Percentiles rank a stretch among this genome's conserved stretches.
Evolutionary conservation across 1,284 basidiomycete species (phyloP).

Genomic region (Moniliophthora roreri): DNA sequence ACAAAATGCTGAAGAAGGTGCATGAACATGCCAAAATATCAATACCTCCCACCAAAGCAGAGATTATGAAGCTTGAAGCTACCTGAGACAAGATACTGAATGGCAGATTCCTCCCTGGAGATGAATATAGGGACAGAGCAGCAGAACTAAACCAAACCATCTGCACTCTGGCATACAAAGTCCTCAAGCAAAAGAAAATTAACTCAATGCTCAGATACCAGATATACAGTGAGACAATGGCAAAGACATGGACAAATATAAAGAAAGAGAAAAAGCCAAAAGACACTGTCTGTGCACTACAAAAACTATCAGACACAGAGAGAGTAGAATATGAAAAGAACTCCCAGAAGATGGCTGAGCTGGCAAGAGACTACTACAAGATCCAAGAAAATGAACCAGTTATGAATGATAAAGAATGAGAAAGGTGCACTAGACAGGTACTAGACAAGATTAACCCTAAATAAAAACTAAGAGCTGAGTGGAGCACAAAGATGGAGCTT

Average conservation of each 20-base stretch:
- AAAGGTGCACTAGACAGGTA: neutral
- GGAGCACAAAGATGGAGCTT: neutral
- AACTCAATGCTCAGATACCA: neutral
- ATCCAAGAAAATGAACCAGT: no score
- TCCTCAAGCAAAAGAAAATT: no score
- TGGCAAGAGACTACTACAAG: conserved; percentile 18
- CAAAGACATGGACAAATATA: conserved; percentile 24
- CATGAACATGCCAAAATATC: no score
- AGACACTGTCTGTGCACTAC: conserved; percentile 17
- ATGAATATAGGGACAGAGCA: no score
- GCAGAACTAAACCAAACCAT: no score
- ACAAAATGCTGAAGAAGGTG: no score
- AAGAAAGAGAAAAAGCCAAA: conserved; percentile 19
- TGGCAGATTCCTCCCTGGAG: no score
- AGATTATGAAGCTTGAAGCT: no score
- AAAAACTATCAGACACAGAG: neutral
- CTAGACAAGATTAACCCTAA: conserved; percentile 13
- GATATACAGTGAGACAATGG: conserved; percentile 22
- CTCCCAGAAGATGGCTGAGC: conserved; percentile 17
- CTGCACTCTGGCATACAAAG: no score
- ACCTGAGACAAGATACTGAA: no score
- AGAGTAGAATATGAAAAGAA: neutral
- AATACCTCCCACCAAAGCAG: no score
- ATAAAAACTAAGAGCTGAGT: neutral
- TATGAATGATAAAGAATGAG: neutral